Conservation (phyloP, 169 alveolate species). For the Perkinsus olseni region DNA sequence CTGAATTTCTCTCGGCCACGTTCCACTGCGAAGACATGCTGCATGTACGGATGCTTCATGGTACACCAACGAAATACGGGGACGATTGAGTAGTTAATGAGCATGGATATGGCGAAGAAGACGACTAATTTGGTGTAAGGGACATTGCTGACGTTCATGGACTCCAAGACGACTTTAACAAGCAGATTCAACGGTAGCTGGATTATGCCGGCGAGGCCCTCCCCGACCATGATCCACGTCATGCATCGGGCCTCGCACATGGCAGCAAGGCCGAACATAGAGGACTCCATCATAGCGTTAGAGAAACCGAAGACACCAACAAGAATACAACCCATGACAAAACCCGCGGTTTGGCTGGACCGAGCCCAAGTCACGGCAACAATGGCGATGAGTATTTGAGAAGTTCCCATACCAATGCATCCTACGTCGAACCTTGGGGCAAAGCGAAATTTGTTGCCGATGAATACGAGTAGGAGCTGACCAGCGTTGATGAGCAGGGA, state of each 20-base stretch:
- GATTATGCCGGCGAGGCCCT: not conserved
- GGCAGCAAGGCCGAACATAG: not conserved
- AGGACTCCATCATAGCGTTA: not conserved
- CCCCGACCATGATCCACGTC: not conserved
- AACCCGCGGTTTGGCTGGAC: not conserved
- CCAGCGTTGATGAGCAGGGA: not conserved
- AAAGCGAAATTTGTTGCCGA: not conserved
- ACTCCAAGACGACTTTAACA: not conserved
- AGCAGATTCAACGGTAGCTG: not conserved
- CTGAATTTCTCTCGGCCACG: not conserved
- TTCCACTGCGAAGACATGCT: not conserved
- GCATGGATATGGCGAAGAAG: not conserved
- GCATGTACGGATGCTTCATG: not conserved
- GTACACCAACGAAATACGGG: not conserved
- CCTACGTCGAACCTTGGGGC: not conserved
- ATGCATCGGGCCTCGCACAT: not conserved
- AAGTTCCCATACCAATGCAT: not conserved
- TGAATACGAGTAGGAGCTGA: not conserved
- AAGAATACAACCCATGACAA: not conserved
- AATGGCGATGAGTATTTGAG: not conserved
- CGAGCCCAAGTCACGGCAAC: not conserved
- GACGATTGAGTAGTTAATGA: not conserved
- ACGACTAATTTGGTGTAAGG: not conserved
- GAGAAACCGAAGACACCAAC: not conserved
- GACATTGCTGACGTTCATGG: not conserved